Conservation (phyloP, 176 grass and related monocot genomes). For the Cenchrus purpureus region DNA sequence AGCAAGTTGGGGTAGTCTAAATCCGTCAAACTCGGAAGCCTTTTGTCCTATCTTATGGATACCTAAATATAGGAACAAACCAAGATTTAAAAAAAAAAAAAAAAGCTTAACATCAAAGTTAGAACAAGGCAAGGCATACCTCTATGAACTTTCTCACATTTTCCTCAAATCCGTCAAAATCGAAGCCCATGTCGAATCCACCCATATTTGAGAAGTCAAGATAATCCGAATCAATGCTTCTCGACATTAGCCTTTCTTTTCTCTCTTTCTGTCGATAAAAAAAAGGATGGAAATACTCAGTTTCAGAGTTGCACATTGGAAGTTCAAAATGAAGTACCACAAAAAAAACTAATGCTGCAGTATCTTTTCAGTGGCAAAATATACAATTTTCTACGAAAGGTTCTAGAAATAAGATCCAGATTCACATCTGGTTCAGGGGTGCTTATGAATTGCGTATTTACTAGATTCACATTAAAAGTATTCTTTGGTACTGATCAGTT, state of each 20-base stretch:
- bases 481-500: neutral
- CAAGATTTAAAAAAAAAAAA: neutral
- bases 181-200: conserved; percentile 44
- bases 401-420: neutral
- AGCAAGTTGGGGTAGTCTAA: too few species aligned
- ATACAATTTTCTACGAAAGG: neutral
- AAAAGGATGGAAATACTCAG: conserved; percentile 15
- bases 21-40: too few species aligned
- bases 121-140: conserved; percentile 34
- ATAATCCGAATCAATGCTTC: conserved; percentile 40
- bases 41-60: neutral
- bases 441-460: neutral
- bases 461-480: conserved; percentile 1
- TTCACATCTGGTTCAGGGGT: neutral
- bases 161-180: conserved; percentile 45
- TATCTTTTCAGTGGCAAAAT: neutral
- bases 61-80: conserved; percentile 9
- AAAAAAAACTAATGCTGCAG: neutral
- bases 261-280: neutral
- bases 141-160: conserved; percentile 54
- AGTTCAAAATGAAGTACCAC: neutral
- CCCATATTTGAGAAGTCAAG: conserved; percentile 24
- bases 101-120: conserved; percentile 1
- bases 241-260: conserved; percentile 14
- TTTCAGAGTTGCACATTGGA: conserved; percentile 28